Percentiles rank a stretch among this genome's conserved stretches.
These are phyloP conservation scores for Nicotiana obtusifolia DNA, from an alignment of 257 asterid genomes.

Conservation along the genomic window DNA sequence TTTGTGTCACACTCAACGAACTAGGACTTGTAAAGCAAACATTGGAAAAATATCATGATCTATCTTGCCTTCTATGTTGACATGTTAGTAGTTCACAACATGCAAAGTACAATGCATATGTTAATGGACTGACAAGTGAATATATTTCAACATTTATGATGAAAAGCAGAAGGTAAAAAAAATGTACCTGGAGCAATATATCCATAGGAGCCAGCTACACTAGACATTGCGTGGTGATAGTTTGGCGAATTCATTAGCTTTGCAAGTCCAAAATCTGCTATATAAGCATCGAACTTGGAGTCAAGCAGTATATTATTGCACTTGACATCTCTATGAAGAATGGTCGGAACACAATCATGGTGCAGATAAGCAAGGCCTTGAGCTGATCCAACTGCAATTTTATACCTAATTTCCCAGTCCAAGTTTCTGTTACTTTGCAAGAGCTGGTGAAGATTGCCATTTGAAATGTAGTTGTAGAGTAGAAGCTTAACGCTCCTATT, in stretches of 20 bases:
- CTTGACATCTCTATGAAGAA: slow-evolving; percentile 87
- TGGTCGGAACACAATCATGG: slow-evolving; percentile 83
- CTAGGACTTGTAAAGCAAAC: not conserved
- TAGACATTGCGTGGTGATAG: slow-evolving; percentile 81
- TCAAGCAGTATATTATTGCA: slow-evolving; percentile 90
- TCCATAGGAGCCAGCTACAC: slow-evolving; percentile 90
- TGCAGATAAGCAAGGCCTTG: slow-evolving; percentile 94
- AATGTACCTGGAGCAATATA: slow-evolving; percentile 93
- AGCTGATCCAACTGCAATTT: slow-evolving; percentile 84
- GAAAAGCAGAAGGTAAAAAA: not conserved
- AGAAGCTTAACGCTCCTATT: slow-evolving; percentile 80
- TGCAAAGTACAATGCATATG: not conserved
- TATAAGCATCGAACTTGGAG: slow-evolving; percentile 70
- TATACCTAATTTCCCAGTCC: slow-evolving; percentile 93
- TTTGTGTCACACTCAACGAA: not conserved
- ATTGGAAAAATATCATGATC: not conserved
- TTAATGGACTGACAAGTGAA: not conserved
- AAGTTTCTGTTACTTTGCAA: slow-evolving; percentile 58
- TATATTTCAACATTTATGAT: not conserved
- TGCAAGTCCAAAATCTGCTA: slow-evolving; percentile 98
- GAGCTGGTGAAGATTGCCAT: slow-evolving; percentile 86
- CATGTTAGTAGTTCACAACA: not conserved
- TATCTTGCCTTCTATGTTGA: too few species aligned
- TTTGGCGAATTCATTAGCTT: slow-evolving; percentile 81
- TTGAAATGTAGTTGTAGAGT: slow-evolving; percentile 72